These are phyloP conservation scores for Suillus bovinus DNA, from an alignment of 768 basidiomycete genomes.

Conservation along the genomic window DNA sequence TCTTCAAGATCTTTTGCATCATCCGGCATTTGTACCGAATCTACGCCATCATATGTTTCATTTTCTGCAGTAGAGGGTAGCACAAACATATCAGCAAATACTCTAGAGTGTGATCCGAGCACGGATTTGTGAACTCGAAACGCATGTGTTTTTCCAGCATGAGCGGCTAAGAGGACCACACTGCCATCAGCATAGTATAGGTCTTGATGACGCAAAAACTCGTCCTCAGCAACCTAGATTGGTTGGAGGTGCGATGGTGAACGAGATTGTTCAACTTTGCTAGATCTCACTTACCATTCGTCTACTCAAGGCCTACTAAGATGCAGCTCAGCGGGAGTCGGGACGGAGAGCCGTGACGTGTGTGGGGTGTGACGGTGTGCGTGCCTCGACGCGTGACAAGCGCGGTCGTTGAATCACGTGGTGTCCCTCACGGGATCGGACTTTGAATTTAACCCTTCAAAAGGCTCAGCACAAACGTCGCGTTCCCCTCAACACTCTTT, in stretches of 20 bases:
- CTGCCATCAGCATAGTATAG: conserved; percentile 4
- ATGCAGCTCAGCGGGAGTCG: not conserved
- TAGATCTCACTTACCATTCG: conserved; percentile 1
- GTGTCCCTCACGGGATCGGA: conserved; percentile 26
- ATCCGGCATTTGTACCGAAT: conserved; percentile 16
- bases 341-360: not conserved
- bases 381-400: conserved; percentile 34
- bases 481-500: conserved; percentile 28
- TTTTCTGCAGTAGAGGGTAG: not conserved
- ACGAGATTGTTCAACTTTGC: not conserved
- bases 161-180: conserved; percentile 4
- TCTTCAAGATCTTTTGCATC: conserved; percentile 13
- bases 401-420: conserved; percentile 39
- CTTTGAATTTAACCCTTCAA: conserved; percentile 38
- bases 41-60: conserved; percentile 18
- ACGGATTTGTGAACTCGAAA: conserved; percentile 35
- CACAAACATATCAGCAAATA: conserved; percentile 35
- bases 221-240: not conserved
- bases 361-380: conserved; percentile 11
- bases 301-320: too few species aligned
- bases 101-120: conserved; percentile 25
- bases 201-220: not conserved
- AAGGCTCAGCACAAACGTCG: conserved; percentile 30
- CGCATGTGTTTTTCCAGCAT: conserved; percentile 1
- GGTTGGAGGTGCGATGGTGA: too few species aligned